Evolutionary conservation across 2,329 filamentous ascomycete species (phyloP).

Genomic region (Fonsecaea erecta): DNA sequence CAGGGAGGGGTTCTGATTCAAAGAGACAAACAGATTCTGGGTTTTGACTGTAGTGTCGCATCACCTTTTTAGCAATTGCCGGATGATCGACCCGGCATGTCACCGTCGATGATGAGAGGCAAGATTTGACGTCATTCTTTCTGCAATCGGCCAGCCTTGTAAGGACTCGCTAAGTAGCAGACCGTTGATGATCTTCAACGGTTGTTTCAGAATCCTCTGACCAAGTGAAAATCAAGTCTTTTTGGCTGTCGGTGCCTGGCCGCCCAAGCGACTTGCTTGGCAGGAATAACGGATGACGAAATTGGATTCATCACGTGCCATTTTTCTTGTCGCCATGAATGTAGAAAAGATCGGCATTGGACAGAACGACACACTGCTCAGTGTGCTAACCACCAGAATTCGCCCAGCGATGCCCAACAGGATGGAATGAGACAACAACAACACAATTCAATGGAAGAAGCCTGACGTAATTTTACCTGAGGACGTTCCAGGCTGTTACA

Average conservation of each 20-base stretch:
- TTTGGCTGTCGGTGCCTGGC: background rate
- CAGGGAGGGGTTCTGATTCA: background rate
- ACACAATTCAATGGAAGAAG: too few species aligned
- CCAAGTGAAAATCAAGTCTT: background rate
- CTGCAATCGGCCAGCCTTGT: background rate
- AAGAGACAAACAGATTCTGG: background rate
- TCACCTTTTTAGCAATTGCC: background rate
- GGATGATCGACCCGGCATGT: conserved; percentile 2
- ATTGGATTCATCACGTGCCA: too few species aligned
- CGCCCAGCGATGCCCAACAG: too few species aligned
- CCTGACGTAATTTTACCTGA: too few species aligned
- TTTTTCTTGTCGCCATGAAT: too few species aligned
- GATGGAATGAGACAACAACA: too few species aligned
- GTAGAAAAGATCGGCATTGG: too few species aligned
- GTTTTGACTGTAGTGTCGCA: background rate
- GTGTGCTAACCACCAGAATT: too few species aligned
- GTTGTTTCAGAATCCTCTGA: conserved; percentile 8
- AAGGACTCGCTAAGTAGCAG: background rate
- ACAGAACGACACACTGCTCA: too few species aligned
- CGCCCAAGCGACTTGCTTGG: background rate
- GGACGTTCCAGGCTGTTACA: too few species aligned
- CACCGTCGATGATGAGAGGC: background rate
- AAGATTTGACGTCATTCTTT: background rate
- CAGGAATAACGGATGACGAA: background rate
- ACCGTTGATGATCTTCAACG: background rate